Evolutionary conservation across 208 protist species (phyloP).

Genomic region (Crithidia mellificae): DNA sequence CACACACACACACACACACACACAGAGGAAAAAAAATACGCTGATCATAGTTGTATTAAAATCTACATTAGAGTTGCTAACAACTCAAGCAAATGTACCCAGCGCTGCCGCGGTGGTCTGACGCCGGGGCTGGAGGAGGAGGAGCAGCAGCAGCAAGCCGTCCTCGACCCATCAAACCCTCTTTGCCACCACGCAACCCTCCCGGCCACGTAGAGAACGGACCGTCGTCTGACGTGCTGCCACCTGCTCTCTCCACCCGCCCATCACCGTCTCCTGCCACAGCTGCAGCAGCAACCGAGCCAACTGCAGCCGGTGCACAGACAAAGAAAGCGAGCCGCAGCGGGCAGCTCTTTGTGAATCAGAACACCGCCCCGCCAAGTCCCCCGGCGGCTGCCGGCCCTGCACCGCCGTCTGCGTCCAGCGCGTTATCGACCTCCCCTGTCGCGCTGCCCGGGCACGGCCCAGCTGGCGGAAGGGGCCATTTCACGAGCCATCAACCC

Average conservation of each 20-base stretch:
- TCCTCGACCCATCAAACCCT: neutral
- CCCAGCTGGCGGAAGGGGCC: neutral
- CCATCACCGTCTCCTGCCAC: neutral
- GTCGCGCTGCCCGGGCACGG: neutral
- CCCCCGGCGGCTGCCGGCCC: neutral
- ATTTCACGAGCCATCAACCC: too few relatives aligned
- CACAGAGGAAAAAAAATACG: too few relatives aligned
- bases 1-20: too few relatives aligned
- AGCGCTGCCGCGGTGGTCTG: constrained; percentile 21
- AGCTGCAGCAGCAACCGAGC: neutral
- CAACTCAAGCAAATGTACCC: too few relatives aligned
- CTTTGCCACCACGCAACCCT: neutral
- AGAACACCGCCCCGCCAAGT: constrained; percentile 16
- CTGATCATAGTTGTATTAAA: too few relatives aligned
- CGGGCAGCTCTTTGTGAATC: constrained; percentile 26
- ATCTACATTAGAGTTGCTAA: too few relatives aligned
- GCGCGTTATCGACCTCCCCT: neutral
- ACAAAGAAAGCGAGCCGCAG: constrained; percentile 8
- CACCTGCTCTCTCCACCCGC: neutral
- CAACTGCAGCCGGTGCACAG: neutral
- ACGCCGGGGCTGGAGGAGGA: neutral
- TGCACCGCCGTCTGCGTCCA: neutral
- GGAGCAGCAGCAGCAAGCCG: neutral
- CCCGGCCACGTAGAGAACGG: neutral
- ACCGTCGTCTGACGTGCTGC: neutral